Evolutionary conservation across 1,139 yeast species (phyloP), one percentile per base, ranked within the genome.

Genomic region (Diutina neorugosa): DNA sequence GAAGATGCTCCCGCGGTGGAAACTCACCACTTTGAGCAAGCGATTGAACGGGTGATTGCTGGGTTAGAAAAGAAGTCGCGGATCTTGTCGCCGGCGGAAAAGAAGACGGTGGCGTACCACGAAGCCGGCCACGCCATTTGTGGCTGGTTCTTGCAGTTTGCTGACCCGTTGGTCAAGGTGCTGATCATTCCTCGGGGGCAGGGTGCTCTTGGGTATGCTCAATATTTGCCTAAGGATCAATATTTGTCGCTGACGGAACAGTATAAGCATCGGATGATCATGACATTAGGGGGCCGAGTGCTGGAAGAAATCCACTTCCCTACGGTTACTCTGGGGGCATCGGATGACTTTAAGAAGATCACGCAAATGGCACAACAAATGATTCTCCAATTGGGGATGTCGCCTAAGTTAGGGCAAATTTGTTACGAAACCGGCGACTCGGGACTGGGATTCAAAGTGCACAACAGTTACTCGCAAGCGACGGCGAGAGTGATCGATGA

Each of bases 41-140:
- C 93, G 25, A 85, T 86, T 61, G 93, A 86, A 66, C 77, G 93
- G 63, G 93, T 86, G 52, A 78, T 86, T 65, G 94, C 89, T 43
- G 94, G 94, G 34, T 74, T 86, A 53, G 93, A 86, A 64, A 82
- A 83, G 68, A 85, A 84, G 63, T 77, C 86, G 1, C 78, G 82
- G 62, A 74, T 86, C 11, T 69, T 86, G 54, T 81, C 86, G 5
- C 84, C 84, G 1, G 82, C 79, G 53, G 93, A 86, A 62, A 85
- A 85, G 73, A 81, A 75, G 59, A 77, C 84, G 23, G 93, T 86
- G 52, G 91, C 93, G 1, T 86, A 81, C 61, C 94, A 86, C 65
- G 94, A 84, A 65, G 91, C 93, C 1, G 94, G 93, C 1, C 90
- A 84, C 65, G 93, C 94, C 5, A 75, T 84, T 54, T 83, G 91